Evolutionary conservation across 148 eudicot genomes (phyloP).

Genomic region (Rhododendron simsii): DNA sequence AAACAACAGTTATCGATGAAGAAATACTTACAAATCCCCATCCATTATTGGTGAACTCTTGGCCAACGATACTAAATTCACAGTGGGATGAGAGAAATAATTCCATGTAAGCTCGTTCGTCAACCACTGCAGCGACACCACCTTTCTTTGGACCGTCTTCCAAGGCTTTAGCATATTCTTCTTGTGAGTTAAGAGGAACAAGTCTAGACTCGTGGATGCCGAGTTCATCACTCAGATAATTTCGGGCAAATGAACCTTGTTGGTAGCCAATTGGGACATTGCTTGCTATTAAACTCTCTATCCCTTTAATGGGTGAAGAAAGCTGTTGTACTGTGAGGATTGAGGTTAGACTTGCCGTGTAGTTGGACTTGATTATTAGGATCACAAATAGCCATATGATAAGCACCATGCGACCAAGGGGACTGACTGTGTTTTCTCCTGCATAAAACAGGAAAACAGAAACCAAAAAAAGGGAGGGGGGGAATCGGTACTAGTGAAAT

Average conservation of each 20-base stretch:
- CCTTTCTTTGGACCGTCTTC: constrained; percentile 52
- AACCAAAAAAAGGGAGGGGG: background rate
- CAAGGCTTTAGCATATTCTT: constrained; percentile 41
- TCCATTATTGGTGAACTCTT: constrained; percentile 60
- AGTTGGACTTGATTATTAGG: constrained; percentile 69
- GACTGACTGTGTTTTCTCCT: constrained; percentile 61
- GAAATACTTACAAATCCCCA: constrained; percentile 79
- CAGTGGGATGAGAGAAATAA: constrained; percentile 71
- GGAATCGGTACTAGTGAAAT: background rate
- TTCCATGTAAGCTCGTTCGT: constrained; percentile 54
- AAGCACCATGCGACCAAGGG: constrained; percentile 68
- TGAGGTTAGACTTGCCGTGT: constrained; percentile 75
- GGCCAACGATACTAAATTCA: constrained; percentile 63
- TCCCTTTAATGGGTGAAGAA: constrained; percentile 58
- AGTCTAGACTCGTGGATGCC: constrained; percentile 43
- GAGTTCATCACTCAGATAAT: constrained; percentile 49
- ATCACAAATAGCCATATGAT: constrained; percentile 70
- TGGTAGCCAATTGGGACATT: constrained; percentile 64
- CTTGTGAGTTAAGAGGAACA: constrained; percentile 45
- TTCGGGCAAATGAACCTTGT: constrained; percentile 53
- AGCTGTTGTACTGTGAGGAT: constrained; percentile 73
- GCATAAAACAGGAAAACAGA: constrained; percentile 14
- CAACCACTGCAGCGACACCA: constrained; percentile 68
- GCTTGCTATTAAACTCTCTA: constrained; percentile 41
- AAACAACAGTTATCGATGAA: background rate